phyloP scores from a whole-genome alignment of 352 stramenopile genomes.

The Pythium insidiosum region DNA sequence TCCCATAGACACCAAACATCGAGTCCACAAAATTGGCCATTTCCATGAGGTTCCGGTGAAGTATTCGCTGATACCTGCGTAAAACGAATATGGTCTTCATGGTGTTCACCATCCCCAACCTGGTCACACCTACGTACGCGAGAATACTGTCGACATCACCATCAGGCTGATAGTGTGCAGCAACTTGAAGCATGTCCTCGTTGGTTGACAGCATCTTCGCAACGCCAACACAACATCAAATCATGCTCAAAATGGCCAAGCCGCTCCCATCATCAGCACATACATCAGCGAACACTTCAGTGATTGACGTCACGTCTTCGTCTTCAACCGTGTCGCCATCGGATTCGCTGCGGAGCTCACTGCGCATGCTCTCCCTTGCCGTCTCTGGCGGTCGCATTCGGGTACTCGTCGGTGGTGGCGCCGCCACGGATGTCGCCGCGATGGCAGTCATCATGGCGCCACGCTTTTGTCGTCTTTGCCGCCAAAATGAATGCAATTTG shows the following conservation, averaged over 20 bases:
- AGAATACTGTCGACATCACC: slow-evolving; percentile 35
- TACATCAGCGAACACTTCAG: slow-evolving; percentile 64
- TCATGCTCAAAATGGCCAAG: background rate
- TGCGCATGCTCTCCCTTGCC: slow-evolving; percentile 1
- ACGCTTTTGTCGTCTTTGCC: too few species aligned
- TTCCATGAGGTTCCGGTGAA: slow-evolving; percentile 71
- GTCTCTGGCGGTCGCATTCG: background rate
- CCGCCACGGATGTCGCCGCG: too few species aligned
- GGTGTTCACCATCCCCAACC: background rate
- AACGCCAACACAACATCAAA: background rate
- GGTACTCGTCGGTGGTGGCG: slow-evolving; percentile 3
- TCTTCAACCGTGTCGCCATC: slow-evolving; percentile 14
- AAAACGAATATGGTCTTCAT: background rate
- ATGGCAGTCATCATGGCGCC: too few species aligned
- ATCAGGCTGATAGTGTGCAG: slow-evolving; percentile 55
- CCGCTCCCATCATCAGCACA: too few species aligned
- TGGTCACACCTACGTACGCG: slow-evolving; percentile 26
- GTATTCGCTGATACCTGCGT: slow-evolving; percentile 53
- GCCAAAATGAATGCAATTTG: too few species aligned
- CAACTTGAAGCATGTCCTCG: slow-evolving; percentile 57
- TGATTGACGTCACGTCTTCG: slow-evolving; percentile 40
- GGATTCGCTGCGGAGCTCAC: slow-evolving; percentile 2
- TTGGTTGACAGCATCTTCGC: slow-evolving; percentile 65
- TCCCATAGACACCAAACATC: slow-evolving; percentile 68
- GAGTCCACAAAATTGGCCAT: slow-evolving; percentile 79